Percentiles rank a stretch among this genome's conserved stretches.
Conservation (phyloP, 805 yeast species). For the Starmerella apis region DNA sequence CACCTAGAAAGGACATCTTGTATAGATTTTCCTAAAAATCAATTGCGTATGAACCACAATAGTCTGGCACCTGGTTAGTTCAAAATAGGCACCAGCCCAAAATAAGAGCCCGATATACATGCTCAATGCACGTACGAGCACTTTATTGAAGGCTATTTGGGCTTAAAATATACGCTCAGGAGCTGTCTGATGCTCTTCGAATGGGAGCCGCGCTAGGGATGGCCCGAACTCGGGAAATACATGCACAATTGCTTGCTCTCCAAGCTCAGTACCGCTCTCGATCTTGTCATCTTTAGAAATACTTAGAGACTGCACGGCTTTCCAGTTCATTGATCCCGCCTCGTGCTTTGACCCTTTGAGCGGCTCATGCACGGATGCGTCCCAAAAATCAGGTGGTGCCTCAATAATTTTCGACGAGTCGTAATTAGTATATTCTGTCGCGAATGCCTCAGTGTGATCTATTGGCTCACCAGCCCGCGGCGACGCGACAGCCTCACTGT, state of each 20-base stretch:
- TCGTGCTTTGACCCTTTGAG: slow-evolving; percentile 17
- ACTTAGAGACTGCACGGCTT: neutral
- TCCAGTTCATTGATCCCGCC: slow-evolving; percentile 4
- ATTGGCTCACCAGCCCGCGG: neutral
- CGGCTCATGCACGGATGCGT: slow-evolving; percentile 23
- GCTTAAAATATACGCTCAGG: slow-evolving; percentile 19
- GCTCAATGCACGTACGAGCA: too few relatives aligned
- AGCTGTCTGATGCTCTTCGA: slow-evolving; percentile 13
- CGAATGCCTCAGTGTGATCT: neutral
- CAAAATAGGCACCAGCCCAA: too few relatives aligned
- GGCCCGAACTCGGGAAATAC: slow-evolving; percentile 23
- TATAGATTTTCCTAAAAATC: too few relatives aligned
- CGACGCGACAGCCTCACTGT: neutral
- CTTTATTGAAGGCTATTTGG: too few relatives aligned
- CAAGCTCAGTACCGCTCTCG: neutral
- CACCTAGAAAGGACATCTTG: too few relatives aligned
- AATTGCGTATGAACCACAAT: too few relatives aligned
- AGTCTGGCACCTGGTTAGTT: too few relatives aligned
- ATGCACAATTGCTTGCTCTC: slow-evolving; percentile 8
- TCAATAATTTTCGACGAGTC: slow-evolving; percentile 13
- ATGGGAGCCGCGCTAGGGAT: slow-evolving; percentile 23
- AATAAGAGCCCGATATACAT: too few relatives aligned
- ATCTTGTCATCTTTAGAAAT: slow-evolving; percentile 8
- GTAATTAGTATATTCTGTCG: neutral
- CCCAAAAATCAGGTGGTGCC: slow-evolving; percentile 25